Percentiles rank a stretch among this genome's conserved stretches.
Evolutionary conservation across 2,329 filamentous ascomycete species (phyloP).

Genomic region (Fusarium palustre): DNA sequence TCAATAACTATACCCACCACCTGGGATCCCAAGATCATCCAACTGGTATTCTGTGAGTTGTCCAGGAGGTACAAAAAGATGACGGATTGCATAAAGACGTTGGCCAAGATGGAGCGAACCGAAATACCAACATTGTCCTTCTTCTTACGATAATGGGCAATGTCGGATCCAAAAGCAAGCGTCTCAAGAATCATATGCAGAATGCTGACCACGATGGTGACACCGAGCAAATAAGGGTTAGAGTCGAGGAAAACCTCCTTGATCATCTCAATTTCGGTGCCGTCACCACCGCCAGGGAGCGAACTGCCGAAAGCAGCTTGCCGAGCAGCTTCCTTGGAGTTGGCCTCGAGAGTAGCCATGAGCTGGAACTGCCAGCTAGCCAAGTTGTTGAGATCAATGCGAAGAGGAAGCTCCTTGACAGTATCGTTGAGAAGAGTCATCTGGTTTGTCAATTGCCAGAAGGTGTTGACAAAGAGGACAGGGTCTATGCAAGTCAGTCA

Average conservation of each 20-base stretch:
- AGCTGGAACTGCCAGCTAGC: conserved; percentile 91
- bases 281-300: conserved; percentile 83
- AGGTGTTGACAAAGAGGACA: conserved; percentile 91
- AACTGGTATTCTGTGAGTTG: conserved; percentile 97
- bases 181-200: conserved; percentile 96
- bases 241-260: conserved; percentile 96
- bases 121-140: conserved; percentile 99
- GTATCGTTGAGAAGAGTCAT: conserved; percentile 95
- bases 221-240: conserved; percentile 87
- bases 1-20: conserved; percentile 79
- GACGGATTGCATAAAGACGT: conserved; percentile 95
- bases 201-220: conserved; percentile 86
- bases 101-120: conserved; percentile 93
- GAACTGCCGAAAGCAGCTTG: conserved; percentile 80
- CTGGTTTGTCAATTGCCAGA: conserved; percentile 93
- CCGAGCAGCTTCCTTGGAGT: conserved; percentile 83
- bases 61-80: conserved; percentile 98
- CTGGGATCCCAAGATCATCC: conserved; percentile 98
- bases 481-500: conserved; percentile 64
- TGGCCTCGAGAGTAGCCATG: conserved; percentile 86
- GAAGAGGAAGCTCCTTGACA: conserved; percentile 82
- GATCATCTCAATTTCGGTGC: conserved; percentile 94
- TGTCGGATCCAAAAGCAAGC: conserved; percentile 96
- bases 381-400: conserved; percentile 85
- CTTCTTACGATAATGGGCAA: conserved; percentile 98